Evolutionary conservation across 768 basidiomycete genomes (phyloP).

Genomic region (Trichaptum fuscoviolaceum): DNA sequence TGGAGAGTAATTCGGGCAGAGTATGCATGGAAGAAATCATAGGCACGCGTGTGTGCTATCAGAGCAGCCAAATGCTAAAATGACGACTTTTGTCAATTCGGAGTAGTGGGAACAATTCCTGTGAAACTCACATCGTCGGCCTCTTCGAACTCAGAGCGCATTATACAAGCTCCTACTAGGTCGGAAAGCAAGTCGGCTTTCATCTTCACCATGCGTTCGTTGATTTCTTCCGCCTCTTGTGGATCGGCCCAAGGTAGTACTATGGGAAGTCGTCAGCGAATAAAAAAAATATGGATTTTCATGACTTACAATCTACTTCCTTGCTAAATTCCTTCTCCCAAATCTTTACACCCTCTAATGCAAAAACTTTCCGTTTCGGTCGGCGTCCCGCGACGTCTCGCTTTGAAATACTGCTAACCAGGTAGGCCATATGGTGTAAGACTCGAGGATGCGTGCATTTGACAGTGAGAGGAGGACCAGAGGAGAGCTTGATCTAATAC

Average conservation of each 20-base stretch:
- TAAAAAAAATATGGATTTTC: not conserved
- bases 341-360: conserved; percentile 51
- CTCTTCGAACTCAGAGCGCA: conserved; percentile 61
- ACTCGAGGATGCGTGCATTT: conserved; percentile 66
- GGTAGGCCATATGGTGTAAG: conserved; percentile 58
- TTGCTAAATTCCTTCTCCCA: conserved; percentile 43
- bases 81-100: not conserved
- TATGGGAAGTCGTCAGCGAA: conserved; percentile 17
- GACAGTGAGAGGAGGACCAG: conserved; percentile 42
- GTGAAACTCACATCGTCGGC: conserved; percentile 47
- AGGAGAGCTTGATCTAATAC: conserved; percentile 25
- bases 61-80: conserved; percentile 38
- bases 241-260: conserved; percentile 53
- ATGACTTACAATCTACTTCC: conserved; percentile 33
- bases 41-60: conserved; percentile 58
- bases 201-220: conserved; percentile 48
- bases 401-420: conserved; percentile 61
- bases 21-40: conserved; percentile 50
- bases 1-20: conserved; percentile 60
- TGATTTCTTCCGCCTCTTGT: conserved; percentile 43
- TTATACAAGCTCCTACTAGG: conserved; percentile 55
- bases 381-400: conserved; percentile 69
- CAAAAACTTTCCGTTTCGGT: conserved; percentile 69
- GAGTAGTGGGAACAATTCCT: not conserved
- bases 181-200: conserved; percentile 72